Percentiles rank a stretch among this genome's conserved stretches.
Evolutionary conservation across 129 eudicot species (phyloP).

Genomic region (Helianthus annuus): DNA sequence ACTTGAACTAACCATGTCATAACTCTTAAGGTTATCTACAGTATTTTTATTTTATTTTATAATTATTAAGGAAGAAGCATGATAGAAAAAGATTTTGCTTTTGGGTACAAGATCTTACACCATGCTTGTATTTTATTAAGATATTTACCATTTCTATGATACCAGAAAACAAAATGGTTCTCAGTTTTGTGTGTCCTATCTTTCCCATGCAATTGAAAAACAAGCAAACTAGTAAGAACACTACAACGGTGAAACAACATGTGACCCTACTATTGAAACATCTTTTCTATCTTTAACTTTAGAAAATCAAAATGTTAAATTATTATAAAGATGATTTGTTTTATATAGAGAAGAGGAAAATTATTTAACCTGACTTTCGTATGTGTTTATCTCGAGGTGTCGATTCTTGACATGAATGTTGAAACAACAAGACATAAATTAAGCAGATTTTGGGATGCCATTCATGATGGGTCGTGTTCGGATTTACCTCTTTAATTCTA

Average conservation of each 20-base stretch:
- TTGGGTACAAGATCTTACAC: slow-evolving; percentile 6
- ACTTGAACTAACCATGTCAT: slow-evolving; percentile 19
- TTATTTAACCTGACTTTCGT: not conserved
- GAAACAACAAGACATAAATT: too few species aligned
- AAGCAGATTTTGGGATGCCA: too few species aligned
- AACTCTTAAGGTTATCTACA: slow-evolving; percentile 13
- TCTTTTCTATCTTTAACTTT: slow-evolving; percentile 7
- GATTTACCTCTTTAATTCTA: too few species aligned
- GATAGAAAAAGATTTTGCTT: slow-evolving; percentile 11
- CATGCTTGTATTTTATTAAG: not conserved
- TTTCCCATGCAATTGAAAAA: slow-evolving; percentile 22
- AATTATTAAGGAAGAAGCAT: slow-evolving; percentile 12
- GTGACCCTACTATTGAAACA: slow-evolving; percentile 8
- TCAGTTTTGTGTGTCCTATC: slow-evolving; percentile 8
- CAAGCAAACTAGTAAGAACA: slow-evolving; percentile 13
- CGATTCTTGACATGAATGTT: too few species aligned
- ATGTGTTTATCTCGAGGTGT: not conserved
- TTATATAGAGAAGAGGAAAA: not conserved
- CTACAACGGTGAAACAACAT: slow-evolving; percentile 22
- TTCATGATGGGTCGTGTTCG: too few species aligned
- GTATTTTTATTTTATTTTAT: not conserved
- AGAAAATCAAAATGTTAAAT: not conserved
- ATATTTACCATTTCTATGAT: slow-evolving; percentile 6
- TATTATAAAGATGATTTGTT: not conserved
- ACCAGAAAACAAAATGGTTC: slow-evolving; percentile 7